phyloP scores from a whole-genome alignment of 2,329 filamentous ascomycete genomes.

The Microdochium paspali region DNA sequence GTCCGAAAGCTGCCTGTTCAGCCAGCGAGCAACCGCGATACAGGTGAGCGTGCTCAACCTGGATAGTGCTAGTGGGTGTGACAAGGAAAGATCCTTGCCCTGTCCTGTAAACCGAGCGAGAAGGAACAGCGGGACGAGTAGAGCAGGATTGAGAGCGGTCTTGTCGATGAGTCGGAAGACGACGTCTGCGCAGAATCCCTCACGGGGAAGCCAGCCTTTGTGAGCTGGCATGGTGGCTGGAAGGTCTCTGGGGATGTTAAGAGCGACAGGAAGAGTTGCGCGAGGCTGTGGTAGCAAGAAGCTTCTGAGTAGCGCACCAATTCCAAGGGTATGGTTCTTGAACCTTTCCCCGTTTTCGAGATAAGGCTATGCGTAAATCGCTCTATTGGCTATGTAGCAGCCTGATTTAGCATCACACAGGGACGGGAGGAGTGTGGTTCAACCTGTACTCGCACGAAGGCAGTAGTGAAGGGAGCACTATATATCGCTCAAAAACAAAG shows the following conservation, averaged over 20 bases:
- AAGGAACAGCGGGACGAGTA: conserved; percentile 1
- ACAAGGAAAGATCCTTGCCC: neutral
- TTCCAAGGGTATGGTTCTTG: no score
- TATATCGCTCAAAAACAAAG: no score
- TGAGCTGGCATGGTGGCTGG: conserved; percentile 16
- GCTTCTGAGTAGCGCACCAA: no score
- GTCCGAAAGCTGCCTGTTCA: neutral
- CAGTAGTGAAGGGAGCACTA: no score
- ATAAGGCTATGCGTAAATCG: no score
- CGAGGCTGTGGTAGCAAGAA: no score
- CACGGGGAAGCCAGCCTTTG: conserved; percentile 17
- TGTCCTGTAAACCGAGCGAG: conserved; percentile 8
- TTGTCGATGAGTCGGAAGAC: conserved; percentile 32
- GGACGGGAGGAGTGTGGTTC: no score
- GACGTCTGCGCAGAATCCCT: conserved; percentile 34
- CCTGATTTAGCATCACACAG: no score
- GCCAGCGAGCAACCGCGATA: neutral
- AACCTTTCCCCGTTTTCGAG: no score
- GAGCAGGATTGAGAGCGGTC: conserved; percentile 18
- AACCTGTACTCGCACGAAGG: no score
- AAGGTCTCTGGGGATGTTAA: neutral
- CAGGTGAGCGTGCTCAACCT: neutral
- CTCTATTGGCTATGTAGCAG: no score
- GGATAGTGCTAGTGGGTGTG: neutral
- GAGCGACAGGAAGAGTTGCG: no score